Base-by-base conservation (phyloP, 306 rosid genomes). In the Leucaena leucocephala region DNA sequence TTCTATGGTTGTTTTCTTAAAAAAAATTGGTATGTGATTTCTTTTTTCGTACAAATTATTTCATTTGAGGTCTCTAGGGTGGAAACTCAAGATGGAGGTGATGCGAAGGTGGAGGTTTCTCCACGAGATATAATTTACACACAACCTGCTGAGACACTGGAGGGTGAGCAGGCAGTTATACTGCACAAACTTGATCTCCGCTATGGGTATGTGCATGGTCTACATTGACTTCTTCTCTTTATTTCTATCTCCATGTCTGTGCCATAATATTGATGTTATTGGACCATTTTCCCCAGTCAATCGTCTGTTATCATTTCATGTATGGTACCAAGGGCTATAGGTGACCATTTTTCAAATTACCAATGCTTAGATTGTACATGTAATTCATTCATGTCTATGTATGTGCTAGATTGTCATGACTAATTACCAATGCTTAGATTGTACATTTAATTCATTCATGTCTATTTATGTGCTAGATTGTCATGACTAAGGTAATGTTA, bases 1-100 rank as follows among this genome's bases (percentile, higher is more conserved):
- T 54, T 7, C 42, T 73, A 49, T 71, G 57, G 22, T 33, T 57
- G 12, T 72, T 46, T 63, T 76, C 27, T 10, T 3, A 2, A 22
- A 62, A 34, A 16, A 62, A 62, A 8, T 10, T 68, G 73, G 52
- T 6, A 68, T 74, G 67, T 65, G 50, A 46, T 74, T 77, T 77
- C 81, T 55, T 74, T 27, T 48, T 45, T 45, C 38, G 44, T 77
- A 35, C 42, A 52, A 69, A 71, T 77, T 83, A 59, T 77, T 73
- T 74, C 78, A 64, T 66, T 86, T 85, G 85, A 79, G 83, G 65
- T 42, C 80, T 76, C 73, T 81, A 95, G 99, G 99, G 97, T 84
- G 77, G 99, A 95, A 87, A 91, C 99, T 55, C 98, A 95, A 83
- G 99, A 95, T 85, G 98, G 90, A 78, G 98, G 99, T 73, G 96